Conservation (phyloP, 78 protist species). For the Dictyostelium brefeldianum region DNA sequence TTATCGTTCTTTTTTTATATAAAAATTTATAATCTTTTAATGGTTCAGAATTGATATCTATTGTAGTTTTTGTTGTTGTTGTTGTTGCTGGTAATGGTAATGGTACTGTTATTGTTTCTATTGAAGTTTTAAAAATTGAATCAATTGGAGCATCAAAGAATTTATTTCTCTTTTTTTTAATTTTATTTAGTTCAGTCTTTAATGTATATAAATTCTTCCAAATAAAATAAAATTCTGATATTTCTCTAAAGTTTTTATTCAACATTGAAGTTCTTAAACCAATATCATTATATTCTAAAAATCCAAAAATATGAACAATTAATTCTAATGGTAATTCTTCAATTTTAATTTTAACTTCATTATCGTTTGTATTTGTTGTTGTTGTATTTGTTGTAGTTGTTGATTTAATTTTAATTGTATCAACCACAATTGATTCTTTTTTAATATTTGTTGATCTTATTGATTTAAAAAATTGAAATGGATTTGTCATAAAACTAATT, state of each 20-base stretch:
- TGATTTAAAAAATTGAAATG: not conserved
- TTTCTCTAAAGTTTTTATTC: slow-evolving; percentile 38
- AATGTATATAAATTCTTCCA: slow-evolving; percentile 39
- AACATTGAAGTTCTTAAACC: not conserved
- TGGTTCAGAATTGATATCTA: slow-evolving; percentile 1
- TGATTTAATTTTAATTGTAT: not conserved
- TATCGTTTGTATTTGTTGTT: no score
- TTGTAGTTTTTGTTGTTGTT: not conserved
- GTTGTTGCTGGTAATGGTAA: not conserved
- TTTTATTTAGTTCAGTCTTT: not conserved
- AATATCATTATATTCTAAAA: slow-evolving; percentile 27
- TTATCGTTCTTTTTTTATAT: slow-evolving; percentile 32
- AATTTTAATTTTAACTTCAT: not conserved
- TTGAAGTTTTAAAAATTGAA: slow-evolving; percentile 1
- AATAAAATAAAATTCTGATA: not conserved
- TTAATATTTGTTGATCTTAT: slow-evolving; percentile 11
- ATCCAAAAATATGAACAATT: slow-evolving; percentile 22
- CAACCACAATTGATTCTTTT: not conserved
- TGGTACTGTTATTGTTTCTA: not conserved
- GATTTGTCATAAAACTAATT: not conserved
- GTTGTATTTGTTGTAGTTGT: not conserved
- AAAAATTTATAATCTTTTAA: slow-evolving; percentile 29
- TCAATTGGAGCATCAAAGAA: not conserved
- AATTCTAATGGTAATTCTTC: slow-evolving; percentile 51
- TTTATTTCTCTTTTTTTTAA: slow-evolving; percentile 22